Conservation (phyloP, 2,329 filamentous ascomycete genomes). For the Leptographium procerum region DNA sequence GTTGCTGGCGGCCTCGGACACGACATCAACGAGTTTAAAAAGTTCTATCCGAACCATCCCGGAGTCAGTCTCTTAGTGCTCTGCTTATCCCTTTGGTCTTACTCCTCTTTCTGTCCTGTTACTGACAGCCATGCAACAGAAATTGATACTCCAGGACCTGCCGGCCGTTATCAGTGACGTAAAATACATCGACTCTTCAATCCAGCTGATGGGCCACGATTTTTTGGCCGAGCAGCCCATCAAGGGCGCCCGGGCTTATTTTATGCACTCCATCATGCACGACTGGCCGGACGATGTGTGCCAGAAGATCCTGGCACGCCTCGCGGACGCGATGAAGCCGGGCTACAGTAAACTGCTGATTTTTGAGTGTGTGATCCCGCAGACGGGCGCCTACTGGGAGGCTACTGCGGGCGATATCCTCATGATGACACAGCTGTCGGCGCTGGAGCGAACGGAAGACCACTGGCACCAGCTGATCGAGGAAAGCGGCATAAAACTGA, state of each 20-base stretch:
- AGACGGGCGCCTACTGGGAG: constrained; percentile 7
- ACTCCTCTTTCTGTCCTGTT: too few relatives aligned
- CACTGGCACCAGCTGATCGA: constrained; percentile 6
- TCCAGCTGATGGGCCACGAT: constrained; percentile 11
- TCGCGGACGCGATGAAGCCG: constrained; percentile 14
- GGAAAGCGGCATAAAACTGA: constrained; percentile 18
- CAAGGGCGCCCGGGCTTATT: constrained; percentile 18
- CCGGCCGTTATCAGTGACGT: constrained; percentile 11
- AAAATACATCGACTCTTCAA: constrained; percentile 2
- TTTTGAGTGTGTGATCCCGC: constrained; percentile 13
- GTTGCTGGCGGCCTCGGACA: constrained; percentile 24
- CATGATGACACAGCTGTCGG: constrained; percentile 14
- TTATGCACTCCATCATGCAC: constrained; percentile 22
- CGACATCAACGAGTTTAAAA: constrained; percentile 21
- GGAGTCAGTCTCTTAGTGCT: constrained; percentile 3
- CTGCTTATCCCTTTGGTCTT: not conserved
- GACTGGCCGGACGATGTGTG: constrained; percentile 18
- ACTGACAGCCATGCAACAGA: not conserved
- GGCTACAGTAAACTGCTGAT: constrained; percentile 19
- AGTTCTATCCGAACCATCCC: constrained; percentile 9
- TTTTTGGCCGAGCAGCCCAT: constrained; percentile 16
- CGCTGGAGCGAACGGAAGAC: constrained; percentile 3
- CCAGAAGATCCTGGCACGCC: constrained; percentile 8
- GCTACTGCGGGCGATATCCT: constrained; percentile 13
- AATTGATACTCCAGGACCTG: constrained; percentile 14